Evolutionary conservation across 2,329 filamentous ascomycete genomes (phyloP).

Genomic region (Fusarium protoensiforme): DNA sequence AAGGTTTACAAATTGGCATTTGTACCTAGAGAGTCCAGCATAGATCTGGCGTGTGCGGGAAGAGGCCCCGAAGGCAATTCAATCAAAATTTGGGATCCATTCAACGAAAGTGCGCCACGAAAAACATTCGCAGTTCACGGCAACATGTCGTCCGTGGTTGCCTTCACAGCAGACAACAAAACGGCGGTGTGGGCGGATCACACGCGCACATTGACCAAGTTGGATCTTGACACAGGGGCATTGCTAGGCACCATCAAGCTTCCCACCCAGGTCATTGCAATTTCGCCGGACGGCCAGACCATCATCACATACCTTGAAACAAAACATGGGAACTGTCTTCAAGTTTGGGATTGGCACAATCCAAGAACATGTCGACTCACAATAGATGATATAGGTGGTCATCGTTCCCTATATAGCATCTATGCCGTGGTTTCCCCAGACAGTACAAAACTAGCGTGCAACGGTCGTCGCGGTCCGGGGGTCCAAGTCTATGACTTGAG

Average conservation of each 20-base stretch:
- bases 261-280: not conserved
- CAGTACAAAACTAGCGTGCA: not conserved
- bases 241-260: not conserved
- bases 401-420: too few species aligned
- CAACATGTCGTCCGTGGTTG: accelerated
- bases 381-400: not conserved
- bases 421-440: not conserved
- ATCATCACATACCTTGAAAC: not conserved
- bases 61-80: not conserved
- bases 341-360: not conserved
- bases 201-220: not conserved
- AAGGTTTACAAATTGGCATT: not conserved
- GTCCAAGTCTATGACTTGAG: not conserved
- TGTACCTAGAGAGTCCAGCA: not conserved
- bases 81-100: not conserved
- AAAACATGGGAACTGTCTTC: not conserved
- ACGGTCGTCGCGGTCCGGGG: not conserved
- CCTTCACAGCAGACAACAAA: not conserved
- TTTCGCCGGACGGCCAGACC: not conserved
- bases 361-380: not conserved
- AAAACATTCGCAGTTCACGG: not conserved
- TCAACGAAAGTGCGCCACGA: not conserved
- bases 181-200: not conserved
- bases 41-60: not conserved
- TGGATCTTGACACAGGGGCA: not conserved